Evolutionary conservation across 2,329 filamentous ascomycete genomes (phyloP), one percentile per base, ranked within the genome.

Genomic region (Cryphonectria japonica): DNA sequence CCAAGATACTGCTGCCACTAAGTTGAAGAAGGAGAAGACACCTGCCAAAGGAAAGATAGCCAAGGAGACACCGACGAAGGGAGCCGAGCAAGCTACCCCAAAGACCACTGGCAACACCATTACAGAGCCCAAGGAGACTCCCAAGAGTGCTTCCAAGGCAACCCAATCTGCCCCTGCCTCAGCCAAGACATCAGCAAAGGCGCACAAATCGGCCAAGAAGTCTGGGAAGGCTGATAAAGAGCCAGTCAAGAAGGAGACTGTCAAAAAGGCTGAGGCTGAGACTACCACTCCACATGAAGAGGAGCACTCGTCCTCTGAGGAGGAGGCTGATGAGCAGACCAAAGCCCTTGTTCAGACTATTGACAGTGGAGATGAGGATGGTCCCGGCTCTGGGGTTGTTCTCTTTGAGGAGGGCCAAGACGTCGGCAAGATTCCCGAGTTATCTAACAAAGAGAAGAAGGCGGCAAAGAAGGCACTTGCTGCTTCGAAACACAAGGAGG

Each of bases 381-480:
- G 70, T 16, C 52, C 71, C 9, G 69, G 54, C 41, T 60, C 68
- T 46, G 72, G 70, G 19, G 43, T 67, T 46, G 69, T 73, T 41
- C 76, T 78, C 67, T 86, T 83, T 77, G 81, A 85, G 76, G 75
- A 82, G n/a, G 85, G 84, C 22, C 83, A 86, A 75, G 83, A 85
- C 60, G 82, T 87, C 11, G 85, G 85, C 77, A 85, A 85, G 77
- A 82, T 86, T 52, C 87, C 87, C 68, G 80, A 85, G 73, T 77
- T 83, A 29, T 81, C 85, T 71, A 83, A 83, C 74, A 82, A 84
- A 64, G 75, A 82, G 13, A 77, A 81, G 73, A 83, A 85, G 76
- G 73, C 80, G 73, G 82, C 84, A 32, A 80, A 83, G 37, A 79
- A 82, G 75, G 75, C 73, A 22, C 41, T 67, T 26, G 69, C 69